Evolutionary conservation across 805 yeast genomes (phyloP).

Genomic region (Wickerhamiella azyma): DNA sequence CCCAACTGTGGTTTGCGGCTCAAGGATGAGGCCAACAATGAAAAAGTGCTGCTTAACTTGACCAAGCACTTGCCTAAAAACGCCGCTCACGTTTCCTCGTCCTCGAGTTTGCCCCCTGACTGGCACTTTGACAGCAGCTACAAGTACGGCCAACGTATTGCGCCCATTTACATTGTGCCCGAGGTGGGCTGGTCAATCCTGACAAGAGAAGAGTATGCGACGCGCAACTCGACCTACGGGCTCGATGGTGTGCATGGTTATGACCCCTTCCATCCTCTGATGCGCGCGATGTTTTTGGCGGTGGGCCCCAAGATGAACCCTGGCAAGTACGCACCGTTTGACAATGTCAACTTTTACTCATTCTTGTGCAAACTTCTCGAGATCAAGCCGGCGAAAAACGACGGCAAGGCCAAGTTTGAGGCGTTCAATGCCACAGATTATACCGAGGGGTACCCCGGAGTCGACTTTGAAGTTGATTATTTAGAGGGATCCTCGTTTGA

Average conservation of each 20-base stretch:
- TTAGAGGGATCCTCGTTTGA: conserved; percentile 23
- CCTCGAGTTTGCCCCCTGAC: conserved; percentile 40
- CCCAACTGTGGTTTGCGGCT: conserved; percentile 75
- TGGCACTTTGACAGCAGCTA: conserved; percentile 31
- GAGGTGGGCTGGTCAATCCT: conserved; percentile 66
- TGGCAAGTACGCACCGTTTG: conserved; percentile 43
- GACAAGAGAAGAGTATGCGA: conserved; percentile 43
- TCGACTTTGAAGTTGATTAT: conserved; percentile 18
- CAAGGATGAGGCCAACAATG: conserved; percentile 26
- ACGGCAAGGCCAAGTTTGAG: conserved; percentile 32
- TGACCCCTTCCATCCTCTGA: conserved; percentile 57
- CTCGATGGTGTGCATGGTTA: conserved; percentile 81
- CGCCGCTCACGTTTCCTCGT: conserved; percentile 30
- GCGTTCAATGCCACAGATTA: conserved; percentile 20
- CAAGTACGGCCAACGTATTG: conserved; percentile 45
- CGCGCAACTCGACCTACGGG: conserved; percentile 35
- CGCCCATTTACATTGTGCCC: conserved; percentile 80
- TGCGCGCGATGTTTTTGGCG: conserved; percentile 74
- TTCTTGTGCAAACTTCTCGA: conserved; percentile 54
- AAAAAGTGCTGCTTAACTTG: conserved; percentile 26
- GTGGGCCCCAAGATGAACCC: conserved; percentile 61
- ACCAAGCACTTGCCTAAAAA: conserved; percentile 2
- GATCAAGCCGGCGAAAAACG: conserved; percentile 41
- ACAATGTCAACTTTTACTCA: conserved; percentile 60
- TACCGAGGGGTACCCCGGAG: conserved; percentile 24